Conservation (phyloP, 352 stramenopile species). For the Globisporangium yorkense region DNA sequence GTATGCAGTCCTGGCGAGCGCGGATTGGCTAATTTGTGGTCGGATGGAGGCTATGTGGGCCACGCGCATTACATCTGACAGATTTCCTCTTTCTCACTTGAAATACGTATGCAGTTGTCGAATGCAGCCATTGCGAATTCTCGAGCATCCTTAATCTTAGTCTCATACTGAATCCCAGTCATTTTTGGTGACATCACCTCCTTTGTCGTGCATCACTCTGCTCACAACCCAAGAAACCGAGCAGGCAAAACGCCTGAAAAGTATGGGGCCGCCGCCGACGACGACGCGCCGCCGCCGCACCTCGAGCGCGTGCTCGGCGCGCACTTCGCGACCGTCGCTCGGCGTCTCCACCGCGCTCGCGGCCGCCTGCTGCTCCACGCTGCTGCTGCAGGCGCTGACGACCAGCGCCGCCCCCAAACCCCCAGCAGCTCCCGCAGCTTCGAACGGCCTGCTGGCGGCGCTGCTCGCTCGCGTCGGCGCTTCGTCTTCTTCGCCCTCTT, state of each 20-base stretch:
- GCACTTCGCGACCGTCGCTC: not conserved
- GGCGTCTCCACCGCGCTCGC: slow-evolving; percentile 9
- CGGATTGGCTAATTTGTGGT: no score
- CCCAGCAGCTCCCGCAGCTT: not conserved
- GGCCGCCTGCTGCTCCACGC: slow-evolving; percentile 14
- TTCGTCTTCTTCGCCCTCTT: not conserved
- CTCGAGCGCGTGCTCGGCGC: not conserved
- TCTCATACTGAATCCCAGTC: not conserved
- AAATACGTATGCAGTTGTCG: no score
- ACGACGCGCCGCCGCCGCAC: not conserved
- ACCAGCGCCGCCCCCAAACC: not conserved
- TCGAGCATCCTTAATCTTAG: no score
- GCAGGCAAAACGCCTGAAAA: not conserved
- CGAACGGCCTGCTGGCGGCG: not conserved
- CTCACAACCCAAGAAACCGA: not conserved
- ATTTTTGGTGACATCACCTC: not conserved
- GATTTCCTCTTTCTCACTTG: no score
- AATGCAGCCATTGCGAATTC: no score
- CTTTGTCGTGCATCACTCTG: not conserved
- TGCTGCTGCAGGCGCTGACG: slow-evolving; percentile 14
- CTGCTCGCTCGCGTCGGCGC: slow-evolving; percentile 9
- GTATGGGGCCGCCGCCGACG: not conserved
- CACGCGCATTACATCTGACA: no score
- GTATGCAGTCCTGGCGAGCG: no score
- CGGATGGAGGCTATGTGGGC: no score